Conservation (phyloP, 2,329 filamentous ascomycete genomes). For the Byssoonygena ceratinophila region DNA sequence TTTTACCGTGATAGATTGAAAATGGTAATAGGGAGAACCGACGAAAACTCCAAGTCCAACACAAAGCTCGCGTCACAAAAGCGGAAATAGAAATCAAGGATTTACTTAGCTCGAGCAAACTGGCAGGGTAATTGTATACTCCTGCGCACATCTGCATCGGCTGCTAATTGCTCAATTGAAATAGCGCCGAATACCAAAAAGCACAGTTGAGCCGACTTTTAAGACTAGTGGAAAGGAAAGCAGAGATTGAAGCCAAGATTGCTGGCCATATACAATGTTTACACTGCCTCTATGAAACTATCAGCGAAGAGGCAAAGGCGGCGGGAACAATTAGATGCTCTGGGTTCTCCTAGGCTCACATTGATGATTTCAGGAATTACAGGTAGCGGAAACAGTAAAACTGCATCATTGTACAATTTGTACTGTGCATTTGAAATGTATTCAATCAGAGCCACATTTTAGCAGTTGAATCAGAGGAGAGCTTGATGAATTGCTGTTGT, state of each 20-base stretch:
- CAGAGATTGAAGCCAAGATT: constrained; percentile 18
- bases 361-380: no score
- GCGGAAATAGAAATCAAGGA: constrained; percentile 12
- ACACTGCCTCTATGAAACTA: constrained; percentile 10
- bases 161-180: background rate
- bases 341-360: background rate
- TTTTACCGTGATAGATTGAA: constrained; percentile 10
- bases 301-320: background rate
- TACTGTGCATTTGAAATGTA: no score
- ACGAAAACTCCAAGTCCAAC: constrained; percentile 16
- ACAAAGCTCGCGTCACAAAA: constrained; percentile 15
- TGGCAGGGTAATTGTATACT: background rate
- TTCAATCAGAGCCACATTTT: no score
- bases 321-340: background rate
- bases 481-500: no score
- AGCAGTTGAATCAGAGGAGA: no score
- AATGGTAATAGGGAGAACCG: constrained; percentile 8
- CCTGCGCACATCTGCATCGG: background rate
- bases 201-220: constrained; percentile 13
- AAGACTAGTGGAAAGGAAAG: constrained; percentile 15
- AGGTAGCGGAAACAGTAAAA: no score
- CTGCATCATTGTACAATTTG: no score
- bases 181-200: constrained; percentile 14
- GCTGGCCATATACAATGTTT: constrained; percentile 11
- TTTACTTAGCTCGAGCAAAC: constrained; percentile 6